Percentiles rank a stretch among this genome's conserved stretches.
These are phyloP conservation scores for Conticribra weissflogii DNA, from an alignment of 108 stramenopile species.

Conservation along the genomic window DNA sequence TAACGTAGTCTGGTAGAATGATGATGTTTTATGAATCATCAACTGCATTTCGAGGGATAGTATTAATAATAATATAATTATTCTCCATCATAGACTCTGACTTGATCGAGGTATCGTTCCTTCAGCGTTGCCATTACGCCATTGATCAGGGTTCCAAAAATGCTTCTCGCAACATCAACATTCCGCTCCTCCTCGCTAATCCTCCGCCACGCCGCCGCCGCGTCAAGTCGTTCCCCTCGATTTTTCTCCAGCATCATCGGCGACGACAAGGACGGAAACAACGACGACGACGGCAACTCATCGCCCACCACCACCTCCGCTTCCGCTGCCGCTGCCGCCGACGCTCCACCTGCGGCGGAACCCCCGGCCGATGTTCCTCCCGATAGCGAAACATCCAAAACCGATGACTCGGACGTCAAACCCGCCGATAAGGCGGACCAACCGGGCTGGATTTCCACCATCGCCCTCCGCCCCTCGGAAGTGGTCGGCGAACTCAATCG, in stretches of 20 bases:
- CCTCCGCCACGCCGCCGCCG: background rate
- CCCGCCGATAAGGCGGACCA: background rate
- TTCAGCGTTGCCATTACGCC: no score
- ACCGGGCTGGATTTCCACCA: slow-evolving; percentile 28
- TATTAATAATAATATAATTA: background rate
- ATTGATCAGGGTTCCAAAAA: background rate
- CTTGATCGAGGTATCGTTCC: no score
- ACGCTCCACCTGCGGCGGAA: slow-evolving; percentile 4
- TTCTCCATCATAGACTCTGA: no score
- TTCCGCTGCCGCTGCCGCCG: background rate
- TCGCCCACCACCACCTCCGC: background rate
- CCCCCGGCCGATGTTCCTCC: slow-evolving; percentile 1
- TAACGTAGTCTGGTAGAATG: no score
- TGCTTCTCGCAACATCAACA: slow-evolving; percentile 44
- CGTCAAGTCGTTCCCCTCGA: background rate
- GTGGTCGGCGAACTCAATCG: slow-evolving; percentile 87
- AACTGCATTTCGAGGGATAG: no score
- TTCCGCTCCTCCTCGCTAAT: slow-evolving; percentile 23
- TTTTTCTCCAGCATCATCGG: slow-evolving; percentile 23
- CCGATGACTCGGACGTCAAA: background rate
- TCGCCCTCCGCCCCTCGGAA: slow-evolving; percentile 70
- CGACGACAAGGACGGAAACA: slow-evolving; percentile 9
- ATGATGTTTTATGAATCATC: no score
- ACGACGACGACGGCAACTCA: background rate
- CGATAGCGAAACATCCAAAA: slow-evolving; percentile 4